A percentile compares a stretch with the other conserved stretches of the same genome.
Conservation (phyloP, 2,329 filamentous ascomycete genomes). For the Thielaviopsis populi region DNA sequence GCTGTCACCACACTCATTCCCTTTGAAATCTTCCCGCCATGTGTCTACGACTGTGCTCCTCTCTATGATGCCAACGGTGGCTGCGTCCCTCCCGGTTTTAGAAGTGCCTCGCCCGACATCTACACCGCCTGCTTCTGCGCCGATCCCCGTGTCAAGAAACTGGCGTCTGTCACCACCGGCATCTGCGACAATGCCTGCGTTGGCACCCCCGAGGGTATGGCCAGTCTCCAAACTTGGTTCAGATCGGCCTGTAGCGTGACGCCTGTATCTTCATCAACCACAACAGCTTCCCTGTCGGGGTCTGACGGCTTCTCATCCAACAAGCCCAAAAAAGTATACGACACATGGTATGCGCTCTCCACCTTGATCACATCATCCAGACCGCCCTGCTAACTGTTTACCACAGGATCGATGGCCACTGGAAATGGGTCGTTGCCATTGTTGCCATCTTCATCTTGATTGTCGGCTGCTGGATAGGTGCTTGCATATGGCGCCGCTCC, state of each 20-base stretch:
- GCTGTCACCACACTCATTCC: constrained; percentile 39
- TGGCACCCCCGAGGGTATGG: constrained; percentile 29
- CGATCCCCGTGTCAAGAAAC: constrained; percentile 41
- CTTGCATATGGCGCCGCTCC: constrained; percentile 56
- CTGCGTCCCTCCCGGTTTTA: constrained; percentile 43
- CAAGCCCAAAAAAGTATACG: constrained; percentile 9
- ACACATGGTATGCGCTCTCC: constrained; percentile 8
- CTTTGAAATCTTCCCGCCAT: constrained; percentile 44
- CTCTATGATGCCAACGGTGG: constrained; percentile 56
- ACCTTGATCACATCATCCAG: background rate
- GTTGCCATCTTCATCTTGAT: constrained; percentile 59
- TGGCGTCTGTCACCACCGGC: constrained; percentile 40
- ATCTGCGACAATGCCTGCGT: constrained; percentile 48
- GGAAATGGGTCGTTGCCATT: constrained; percentile 70
- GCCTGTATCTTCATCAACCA: constrained; percentile 16
- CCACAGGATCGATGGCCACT: constrained; percentile 51
- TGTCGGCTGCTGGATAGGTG: constrained; percentile 47
- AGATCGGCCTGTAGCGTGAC: constrained; percentile 43
- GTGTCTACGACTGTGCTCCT: constrained; percentile 42
- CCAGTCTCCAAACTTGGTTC: constrained; percentile 56
- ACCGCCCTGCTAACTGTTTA: background rate
- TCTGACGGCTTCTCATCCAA: background rate
- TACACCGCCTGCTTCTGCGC: constrained; percentile 64
- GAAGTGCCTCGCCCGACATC: constrained; percentile 27
- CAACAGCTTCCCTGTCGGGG: constrained; percentile 13